Conservation (phyloP, 2,329 filamentous ascomycete species). For the Rhinocladiella similis region DNA sequence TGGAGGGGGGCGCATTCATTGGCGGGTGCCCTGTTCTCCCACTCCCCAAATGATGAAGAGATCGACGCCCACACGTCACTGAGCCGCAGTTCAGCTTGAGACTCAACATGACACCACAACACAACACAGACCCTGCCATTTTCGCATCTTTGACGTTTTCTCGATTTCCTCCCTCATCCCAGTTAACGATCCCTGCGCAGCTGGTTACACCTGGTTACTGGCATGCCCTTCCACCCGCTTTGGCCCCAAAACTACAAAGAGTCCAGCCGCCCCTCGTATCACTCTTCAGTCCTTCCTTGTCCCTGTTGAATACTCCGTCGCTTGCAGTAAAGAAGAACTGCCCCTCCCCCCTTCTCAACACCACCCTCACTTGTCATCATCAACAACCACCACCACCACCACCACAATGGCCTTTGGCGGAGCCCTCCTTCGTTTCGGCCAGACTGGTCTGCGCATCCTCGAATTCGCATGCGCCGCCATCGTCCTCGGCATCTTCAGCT, state of each 20-base stretch:
- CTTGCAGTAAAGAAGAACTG: too few relatives aligned
- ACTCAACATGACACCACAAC: not conserved
- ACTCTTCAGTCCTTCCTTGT: not conserved
- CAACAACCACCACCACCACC: not conserved
- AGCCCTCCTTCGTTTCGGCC: conserved; percentile 65
- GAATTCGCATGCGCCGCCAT: conserved; percentile 72
- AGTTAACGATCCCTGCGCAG: too few relatives aligned
- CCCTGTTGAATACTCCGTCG: not conserved
- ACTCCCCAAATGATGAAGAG: conserved; percentile 7
- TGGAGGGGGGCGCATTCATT: not conserved
- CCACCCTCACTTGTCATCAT: not conserved
- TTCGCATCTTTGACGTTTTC: not conserved
- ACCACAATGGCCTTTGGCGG: conserved; percentile 60
- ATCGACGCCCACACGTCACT: conserved; percentile 13
- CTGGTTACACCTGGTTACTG: not conserved
- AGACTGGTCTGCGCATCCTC: conserved; percentile 71
- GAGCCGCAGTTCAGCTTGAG: not conserved
- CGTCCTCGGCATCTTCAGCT: conserved; percentile 76
- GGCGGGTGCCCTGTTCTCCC: not conserved
- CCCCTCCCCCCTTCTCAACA: too few relatives aligned
- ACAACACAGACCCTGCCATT: not conserved
- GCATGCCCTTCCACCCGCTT: not conserved
- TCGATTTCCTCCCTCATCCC: not conserved
- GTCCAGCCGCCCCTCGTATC: not conserved
- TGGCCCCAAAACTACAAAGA: not conserved